phyloP scores from a whole-genome alignment of 306 rosid genomes.

The Trifolium subterraneum region DNA sequence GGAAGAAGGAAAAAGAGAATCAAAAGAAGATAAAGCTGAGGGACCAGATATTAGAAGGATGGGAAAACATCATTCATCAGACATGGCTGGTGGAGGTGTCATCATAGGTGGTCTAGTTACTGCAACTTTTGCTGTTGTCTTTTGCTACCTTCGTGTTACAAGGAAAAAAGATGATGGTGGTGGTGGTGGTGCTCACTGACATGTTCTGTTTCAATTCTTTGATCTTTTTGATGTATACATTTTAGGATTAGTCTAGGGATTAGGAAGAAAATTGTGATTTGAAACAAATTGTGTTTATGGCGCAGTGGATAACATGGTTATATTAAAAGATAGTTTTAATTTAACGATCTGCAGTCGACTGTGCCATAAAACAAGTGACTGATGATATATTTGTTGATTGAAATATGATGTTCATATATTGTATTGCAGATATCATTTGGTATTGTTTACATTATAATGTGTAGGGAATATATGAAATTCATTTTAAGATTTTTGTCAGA shows the following conservation, averaged over 20 bases:
- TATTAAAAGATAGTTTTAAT: background rate
- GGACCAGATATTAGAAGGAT: slow-evolving; percentile 65
- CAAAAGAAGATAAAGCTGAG: slow-evolving; percentile 50
- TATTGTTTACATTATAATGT: slow-evolving; percentile 23
- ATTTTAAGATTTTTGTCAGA: background rate
- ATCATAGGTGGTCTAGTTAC: slow-evolving; percentile 88
- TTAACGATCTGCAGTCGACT: background rate
- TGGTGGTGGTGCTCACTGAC: slow-evolving; percentile 27
- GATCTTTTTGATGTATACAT: background rate
- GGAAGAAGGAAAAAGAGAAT: slow-evolving; percentile 35
- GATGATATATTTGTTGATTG: background rate
- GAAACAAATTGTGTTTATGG: background rate
- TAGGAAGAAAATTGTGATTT: slow-evolving; percentile 12
- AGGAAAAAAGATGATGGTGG: slow-evolving; percentile 51
- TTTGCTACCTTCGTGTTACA: slow-evolving; percentile 84
- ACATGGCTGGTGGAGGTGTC: slow-evolving; percentile 89
- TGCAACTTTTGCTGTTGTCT: slow-evolving; percentile 79
- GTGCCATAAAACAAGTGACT: background rate
- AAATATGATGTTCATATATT: background rate
- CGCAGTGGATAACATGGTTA: background rate
- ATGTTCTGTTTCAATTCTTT: background rate
- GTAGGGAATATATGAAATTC: slow-evolving; percentile 37
- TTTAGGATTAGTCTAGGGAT: slow-evolving; percentile 30
- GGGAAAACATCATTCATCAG: slow-evolving; percentile 64
- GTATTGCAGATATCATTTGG: background rate